A percentile compares a stretch with the other conserved stretches of the same genome.
Conservation (phyloP, 2,329 filamentous ascomycete genomes). For the Aureobasidium zeae region DNA sequence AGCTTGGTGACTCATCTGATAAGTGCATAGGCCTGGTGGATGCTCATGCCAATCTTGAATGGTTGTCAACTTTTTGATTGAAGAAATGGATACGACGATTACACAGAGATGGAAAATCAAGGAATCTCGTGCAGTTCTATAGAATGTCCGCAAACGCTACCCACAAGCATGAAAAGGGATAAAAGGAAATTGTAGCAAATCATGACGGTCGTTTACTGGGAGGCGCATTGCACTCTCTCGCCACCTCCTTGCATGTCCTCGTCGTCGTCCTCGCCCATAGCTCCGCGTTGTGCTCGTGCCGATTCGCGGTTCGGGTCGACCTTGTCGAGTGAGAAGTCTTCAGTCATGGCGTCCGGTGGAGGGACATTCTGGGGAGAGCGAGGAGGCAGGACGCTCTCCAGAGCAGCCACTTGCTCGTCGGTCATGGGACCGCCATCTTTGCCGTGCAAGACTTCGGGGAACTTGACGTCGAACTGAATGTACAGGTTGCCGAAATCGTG, state of each 20-base stretch:
- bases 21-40: too few relatives aligned
- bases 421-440: constrained; percentile 41
- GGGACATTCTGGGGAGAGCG: constrained; percentile 56
- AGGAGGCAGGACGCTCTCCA: constrained; percentile 77
- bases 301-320: constrained; percentile 58
- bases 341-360: constrained; percentile 79
- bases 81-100: too few relatives aligned
- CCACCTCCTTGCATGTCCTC: constrained; percentile 55
- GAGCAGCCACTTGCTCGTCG: constrained; percentile 61
- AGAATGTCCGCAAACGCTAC: constrained; percentile 14
- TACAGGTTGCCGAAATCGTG: constrained; percentile 95
- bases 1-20: too few relatives aligned
- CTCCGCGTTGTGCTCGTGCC: constrained; percentile 50
- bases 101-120: background rate
- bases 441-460: constrained; percentile 53
- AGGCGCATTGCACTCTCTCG: constrained; percentile 78
- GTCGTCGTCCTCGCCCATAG: constrained; percentile 54
- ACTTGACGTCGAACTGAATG: constrained; percentile 96
- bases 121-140: constrained; percentile 15
- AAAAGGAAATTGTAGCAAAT: constrained; percentile 4
- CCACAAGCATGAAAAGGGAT: constrained; percentile 8
- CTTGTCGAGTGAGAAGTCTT: constrained; percentile 79
- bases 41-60: too few relatives aligned
- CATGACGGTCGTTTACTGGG: constrained; percentile 53
- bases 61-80: too few relatives aligned